phyloP scores from a whole-genome alignment of 257 asterid genomes.

The Handroanthus guayacan region DNA sequence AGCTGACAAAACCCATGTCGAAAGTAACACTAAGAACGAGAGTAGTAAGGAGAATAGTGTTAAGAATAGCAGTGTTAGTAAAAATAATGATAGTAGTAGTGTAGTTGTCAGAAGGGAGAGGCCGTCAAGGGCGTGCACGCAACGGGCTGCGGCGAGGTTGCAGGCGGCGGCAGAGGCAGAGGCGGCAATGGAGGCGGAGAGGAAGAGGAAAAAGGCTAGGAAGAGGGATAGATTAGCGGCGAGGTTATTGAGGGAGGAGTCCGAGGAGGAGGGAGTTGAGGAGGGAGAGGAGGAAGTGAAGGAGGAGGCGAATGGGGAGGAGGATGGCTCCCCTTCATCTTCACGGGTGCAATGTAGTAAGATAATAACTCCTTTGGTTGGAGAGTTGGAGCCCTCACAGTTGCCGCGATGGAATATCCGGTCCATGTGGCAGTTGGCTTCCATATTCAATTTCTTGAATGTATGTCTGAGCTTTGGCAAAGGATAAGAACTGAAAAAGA shows the following conservation, averaged over 20 bases:
- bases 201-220: slow-evolving; percentile 62
- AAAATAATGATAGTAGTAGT: slow-evolving; percentile 46
- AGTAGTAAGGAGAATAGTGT: slow-evolving; percentile 38
- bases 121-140: slow-evolving; percentile 97
- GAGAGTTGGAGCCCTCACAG: slow-evolving; percentile 88
- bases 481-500: slow-evolving; percentile 10
- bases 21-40: slow-evolving; percentile 38
- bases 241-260: slow-evolving; percentile 69
- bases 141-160: slow-evolving; percentile 84
- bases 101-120: slow-evolving; percentile 72
- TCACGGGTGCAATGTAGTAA: slow-evolving; percentile 60
- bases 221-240: slow-evolving; percentile 65
- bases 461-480: slow-evolving; percentile 54
- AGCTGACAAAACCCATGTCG: slow-evolving; percentile 37
- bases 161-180: slow-evolving; percentile 89
- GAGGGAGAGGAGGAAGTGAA: slow-evolving; percentile 46
- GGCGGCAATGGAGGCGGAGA: slow-evolving; percentile 66
- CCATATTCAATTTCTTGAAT: slow-evolving; percentile 88
- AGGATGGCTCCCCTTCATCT: slow-evolving; percentile 47
- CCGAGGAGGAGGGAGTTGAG: slow-evolving; percentile 50
- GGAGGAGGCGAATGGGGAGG: slow-evolving; percentile 53
- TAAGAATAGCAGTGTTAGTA: slow-evolving; percentile 39
- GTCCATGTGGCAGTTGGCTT: slow-evolving; percentile 98
- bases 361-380: slow-evolving; percentile 70
- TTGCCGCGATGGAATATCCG: slow-evolving; percentile 85